Evolutionary conservation across 306 rosid genomes (phyloP), one percentile per base, ranked within the genome.

Genomic region (Dryas octopetala): DNA sequence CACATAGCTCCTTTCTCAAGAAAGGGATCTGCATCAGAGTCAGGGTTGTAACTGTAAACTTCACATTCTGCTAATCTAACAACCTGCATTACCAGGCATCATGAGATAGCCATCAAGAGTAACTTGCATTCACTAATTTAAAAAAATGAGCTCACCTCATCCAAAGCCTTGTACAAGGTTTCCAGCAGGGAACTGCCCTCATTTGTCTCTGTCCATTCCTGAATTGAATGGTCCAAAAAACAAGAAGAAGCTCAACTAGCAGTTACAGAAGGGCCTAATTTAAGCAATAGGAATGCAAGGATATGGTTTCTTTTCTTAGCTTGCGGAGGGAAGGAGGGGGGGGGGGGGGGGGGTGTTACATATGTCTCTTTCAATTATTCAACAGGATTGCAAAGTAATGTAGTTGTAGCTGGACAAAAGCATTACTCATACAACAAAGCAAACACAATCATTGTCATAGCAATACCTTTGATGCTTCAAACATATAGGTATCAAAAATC

Each of bases 401-500:
- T 16, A 38, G 11, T 17, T 49, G 41, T 63, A 45, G 23, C 44
- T 23, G 13, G 66, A 51, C n/a, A 52, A 47, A 66, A 41, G 38
- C 41, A 60, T 62, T 80, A 23, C 28, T 40, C 28, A 60, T 12
- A 70, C n/a, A 74, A 72, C 6, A 65, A 74, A 38, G 54, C 26
- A 79, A 61, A 40, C 43, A 46, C 68, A 63, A 53, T 0, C 58
- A 5, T 6, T 4, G 52, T 2, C 9, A 48, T 57, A 53, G 26
- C 45, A 68, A 73, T 85, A 95, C 99, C 99, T 90, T 95, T 47
- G 97, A 95, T 71, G 97, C 97, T 85, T 95, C 99, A 51, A 83
- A 73, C 99, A 95, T 89, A 83, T 89, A 92, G 83, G 91, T 82
- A 47, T 90, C 93, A 77, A 90, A 89, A 55, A 88, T 88, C 79